Evolutionary conservation across 2,329 filamentous ascomycete genomes (phyloP).

Genomic region (Cephalotrichum gorgonifer): DNA sequence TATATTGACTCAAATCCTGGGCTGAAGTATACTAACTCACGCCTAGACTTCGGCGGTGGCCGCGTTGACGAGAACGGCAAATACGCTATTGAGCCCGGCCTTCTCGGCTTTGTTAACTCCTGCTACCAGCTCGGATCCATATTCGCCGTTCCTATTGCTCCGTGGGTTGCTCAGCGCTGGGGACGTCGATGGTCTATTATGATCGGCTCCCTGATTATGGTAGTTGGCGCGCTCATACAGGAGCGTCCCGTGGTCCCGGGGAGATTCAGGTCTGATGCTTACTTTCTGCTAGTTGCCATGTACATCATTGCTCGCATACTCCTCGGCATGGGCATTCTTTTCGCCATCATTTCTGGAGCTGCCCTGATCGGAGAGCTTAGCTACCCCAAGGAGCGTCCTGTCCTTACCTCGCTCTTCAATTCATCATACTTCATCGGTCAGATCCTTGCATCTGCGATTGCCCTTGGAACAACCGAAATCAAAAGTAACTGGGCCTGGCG

Average conservation of each 20-base stretch:
- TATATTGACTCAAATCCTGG: background rate
- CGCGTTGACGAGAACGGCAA: conserved; percentile 8
- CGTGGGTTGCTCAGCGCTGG: conserved; percentile 35
- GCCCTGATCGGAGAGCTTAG: conserved; percentile 48
- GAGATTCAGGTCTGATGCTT: no score
- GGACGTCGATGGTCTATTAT: conserved; percentile 44
- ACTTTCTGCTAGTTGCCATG: conserved; percentile 28
- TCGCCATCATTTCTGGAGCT: conserved; percentile 48
- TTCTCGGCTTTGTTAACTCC: conserved; percentile 38
- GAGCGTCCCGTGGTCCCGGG: no score
- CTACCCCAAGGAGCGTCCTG: conserved; percentile 48
- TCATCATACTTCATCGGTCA: conserved; percentile 43
- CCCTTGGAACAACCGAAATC: conserved; percentile 26
- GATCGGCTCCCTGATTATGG: conserved; percentile 42
- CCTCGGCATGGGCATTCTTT: conserved; percentile 49
- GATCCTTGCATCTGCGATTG: conserved; percentile 36
- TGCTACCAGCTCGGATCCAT: conserved; percentile 47
- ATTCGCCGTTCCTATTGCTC: conserved; percentile 40
- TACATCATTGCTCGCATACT: conserved; percentile 50
- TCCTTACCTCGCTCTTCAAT: conserved; percentile 48
- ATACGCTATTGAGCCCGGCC: conserved; percentile 16
- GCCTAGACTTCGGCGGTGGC: background rate
- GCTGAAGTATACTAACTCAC: background rate
- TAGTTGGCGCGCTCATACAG: conserved; percentile 43
- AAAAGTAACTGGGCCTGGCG: conserved; percentile 24